Percentiles rank a stretch among this genome's conserved stretches.
Conservation (phyloP, 257 asterid species). For the Lavandula angustifolia region DNA sequence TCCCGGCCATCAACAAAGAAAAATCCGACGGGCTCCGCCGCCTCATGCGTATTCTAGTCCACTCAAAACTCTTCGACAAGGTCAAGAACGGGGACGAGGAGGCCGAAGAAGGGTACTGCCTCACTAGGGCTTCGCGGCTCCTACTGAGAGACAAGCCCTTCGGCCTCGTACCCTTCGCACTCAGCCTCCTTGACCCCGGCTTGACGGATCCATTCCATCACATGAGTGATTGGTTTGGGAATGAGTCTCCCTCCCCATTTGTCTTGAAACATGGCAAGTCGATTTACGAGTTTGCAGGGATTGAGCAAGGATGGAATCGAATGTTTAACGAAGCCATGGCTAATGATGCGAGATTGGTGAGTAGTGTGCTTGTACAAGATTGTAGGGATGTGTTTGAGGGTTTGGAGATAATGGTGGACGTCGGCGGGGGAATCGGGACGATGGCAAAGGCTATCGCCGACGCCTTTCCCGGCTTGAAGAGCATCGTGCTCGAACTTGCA, state of each 20-base stretch:
- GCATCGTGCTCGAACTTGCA: constrained; percentile 8
- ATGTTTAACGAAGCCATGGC: constrained; percentile 15
- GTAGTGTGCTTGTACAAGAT: not conserved
- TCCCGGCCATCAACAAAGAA: constrained; percentile 12
- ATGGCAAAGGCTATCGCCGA: not conserved
- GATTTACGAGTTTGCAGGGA: not conserved
- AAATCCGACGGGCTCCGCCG: constrained; percentile 13
- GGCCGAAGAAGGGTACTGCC: constrained; percentile 4
- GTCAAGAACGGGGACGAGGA: not conserved
- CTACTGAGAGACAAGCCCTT: not conserved
- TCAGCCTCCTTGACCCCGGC: not conserved
- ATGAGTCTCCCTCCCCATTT: not conserved
- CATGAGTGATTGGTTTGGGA: constrained; percentile 15
- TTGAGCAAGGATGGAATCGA: not conserved
- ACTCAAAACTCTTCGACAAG: constrained; percentile 5
- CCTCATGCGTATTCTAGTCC: constrained; percentile 14
- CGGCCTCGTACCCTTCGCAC: not conserved
- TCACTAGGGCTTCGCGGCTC: constrained; percentile 2
- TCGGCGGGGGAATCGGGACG: constrained; percentile 15
- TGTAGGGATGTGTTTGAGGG: constrained; percentile 11
- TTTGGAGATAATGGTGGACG: constrained; percentile 21
- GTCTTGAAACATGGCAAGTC: not conserved
- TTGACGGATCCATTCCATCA: not conserved
- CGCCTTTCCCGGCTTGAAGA: constrained; percentile 12
- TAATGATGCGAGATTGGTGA: not conserved